Evolutionary conservation across 176 grass and related monocot species (phyloP).

Genomic region (Hsuehochloa calcarea): DNA sequence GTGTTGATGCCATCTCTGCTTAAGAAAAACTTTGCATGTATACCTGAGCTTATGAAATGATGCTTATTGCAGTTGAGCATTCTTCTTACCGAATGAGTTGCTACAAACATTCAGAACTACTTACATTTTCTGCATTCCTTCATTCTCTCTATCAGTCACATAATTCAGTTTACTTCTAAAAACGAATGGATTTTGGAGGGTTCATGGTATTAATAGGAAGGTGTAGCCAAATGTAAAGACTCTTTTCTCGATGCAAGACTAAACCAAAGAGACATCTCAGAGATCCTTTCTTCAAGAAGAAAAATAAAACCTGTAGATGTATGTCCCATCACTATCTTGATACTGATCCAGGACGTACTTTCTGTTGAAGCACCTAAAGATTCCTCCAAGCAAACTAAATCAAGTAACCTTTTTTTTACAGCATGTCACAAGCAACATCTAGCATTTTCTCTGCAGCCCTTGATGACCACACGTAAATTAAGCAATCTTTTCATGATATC

Average conservation of each 20-base stretch:
- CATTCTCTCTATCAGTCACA: not conserved
- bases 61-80: not conserved
- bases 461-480: not conserved
- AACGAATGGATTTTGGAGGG: not conserved
- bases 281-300: not conserved
- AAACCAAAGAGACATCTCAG: not conserved
- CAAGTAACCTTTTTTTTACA: slow-evolving; percentile 20
- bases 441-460: not conserved
- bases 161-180: not conserved
- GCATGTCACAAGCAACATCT: not conserved
- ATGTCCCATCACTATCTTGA: slow-evolving; percentile 36
- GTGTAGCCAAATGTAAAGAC: not conserved
- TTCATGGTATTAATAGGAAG: not conserved
- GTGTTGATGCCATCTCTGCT: not conserved
- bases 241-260: not conserved
- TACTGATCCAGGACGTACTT: slow-evolving; percentile 23
- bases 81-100: not conserved
- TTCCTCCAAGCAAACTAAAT: slow-evolving; percentile 40
- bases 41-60: not conserved
- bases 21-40: too few relatives aligned
- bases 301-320: slow-evolving; percentile 11
- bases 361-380: slow-evolving; percentile 26
- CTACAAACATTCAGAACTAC: not conserved
- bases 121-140: not conserved
- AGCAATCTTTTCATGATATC: not conserved